phyloP scores from a whole-genome alignment of 148 eudicot species.

The Cornus suecica region DNA sequence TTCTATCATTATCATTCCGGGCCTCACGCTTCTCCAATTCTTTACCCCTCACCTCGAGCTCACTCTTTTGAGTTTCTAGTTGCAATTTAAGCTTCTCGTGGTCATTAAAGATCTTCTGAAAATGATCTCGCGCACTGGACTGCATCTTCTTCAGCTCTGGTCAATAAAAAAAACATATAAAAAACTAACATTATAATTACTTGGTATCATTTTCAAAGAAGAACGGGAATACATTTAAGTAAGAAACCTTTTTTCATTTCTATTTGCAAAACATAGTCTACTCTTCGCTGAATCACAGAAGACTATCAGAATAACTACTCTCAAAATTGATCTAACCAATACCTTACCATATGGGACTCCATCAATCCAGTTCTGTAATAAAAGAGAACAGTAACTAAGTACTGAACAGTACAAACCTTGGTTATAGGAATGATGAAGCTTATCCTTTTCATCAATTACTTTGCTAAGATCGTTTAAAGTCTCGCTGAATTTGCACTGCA shows the following conservation, averaged over 20 bases:
- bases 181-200: neutral
- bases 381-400: constrained; percentile 1
- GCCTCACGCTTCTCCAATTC: constrained; percentile 89
- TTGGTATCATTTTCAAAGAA: neutral
- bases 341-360: constrained; percentile 7
- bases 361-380: neutral
- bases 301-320: neutral
- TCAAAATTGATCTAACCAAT: neutral
- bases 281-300: neutral
- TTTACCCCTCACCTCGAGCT: constrained; percentile 67
- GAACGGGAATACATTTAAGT: neutral
- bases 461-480: constrained; percentile 44
- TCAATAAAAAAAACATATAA: constrained; percentile 17
- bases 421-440: constrained; percentile 71
- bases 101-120: constrained; percentile 73
- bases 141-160: constrained; percentile 84
- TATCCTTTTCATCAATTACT: constrained; percentile 72
- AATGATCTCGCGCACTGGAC: constrained; percentile 75
- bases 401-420: constrained; percentile 45
- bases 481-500: constrained; percentile 49
- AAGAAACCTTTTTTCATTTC: too few species aligned
- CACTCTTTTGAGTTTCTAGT: constrained; percentile 61
- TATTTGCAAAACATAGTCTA: neutral
- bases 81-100: constrained; percentile 78
- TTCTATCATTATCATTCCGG: constrained; percentile 72